A percentile compares a stretch with the other conserved stretches of the same genome.
phyloP scores from a whole-genome alignment of 257 asterid species.

The Avicennia marina region DNA sequence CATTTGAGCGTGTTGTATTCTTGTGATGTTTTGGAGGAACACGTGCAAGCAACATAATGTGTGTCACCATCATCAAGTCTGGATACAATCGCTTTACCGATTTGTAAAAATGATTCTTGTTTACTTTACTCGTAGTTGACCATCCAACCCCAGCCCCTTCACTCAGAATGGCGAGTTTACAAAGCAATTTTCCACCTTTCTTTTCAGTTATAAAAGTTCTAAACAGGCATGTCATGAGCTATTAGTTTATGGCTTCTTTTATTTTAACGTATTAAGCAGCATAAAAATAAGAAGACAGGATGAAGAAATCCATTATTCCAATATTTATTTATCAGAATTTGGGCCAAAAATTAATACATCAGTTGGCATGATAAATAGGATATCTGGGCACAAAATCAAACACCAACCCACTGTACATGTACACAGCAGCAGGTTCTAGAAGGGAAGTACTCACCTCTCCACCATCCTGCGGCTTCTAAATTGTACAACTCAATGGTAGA shows the following conservation, averaged over 20 bases:
- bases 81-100: no score
- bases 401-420: slow-evolving; percentile 13
- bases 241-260: no score
- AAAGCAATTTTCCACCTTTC: no score
- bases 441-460: slow-evolving; percentile 5
- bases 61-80: no score
- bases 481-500: slow-evolving; percentile 1
- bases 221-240: no score
- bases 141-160: no score
- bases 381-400: neutral
- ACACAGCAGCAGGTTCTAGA: slow-evolving; percentile 13
- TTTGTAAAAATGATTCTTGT: no score
- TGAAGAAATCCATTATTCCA: neutral
- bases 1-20: slow-evolving; percentile 9
- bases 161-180: no score
- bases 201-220: no score
- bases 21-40: neutral
- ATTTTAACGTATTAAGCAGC: no score
- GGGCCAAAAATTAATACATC: neutral
- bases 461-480: slow-evolving; percentile 1
- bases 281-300: neutral
- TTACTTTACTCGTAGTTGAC: no score
- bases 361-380: neutral
- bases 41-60: no score
- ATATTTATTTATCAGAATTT: neutral